Conservation (phyloP, 768 basidiomycete species). For the Lactarius hatsudake region DNA sequence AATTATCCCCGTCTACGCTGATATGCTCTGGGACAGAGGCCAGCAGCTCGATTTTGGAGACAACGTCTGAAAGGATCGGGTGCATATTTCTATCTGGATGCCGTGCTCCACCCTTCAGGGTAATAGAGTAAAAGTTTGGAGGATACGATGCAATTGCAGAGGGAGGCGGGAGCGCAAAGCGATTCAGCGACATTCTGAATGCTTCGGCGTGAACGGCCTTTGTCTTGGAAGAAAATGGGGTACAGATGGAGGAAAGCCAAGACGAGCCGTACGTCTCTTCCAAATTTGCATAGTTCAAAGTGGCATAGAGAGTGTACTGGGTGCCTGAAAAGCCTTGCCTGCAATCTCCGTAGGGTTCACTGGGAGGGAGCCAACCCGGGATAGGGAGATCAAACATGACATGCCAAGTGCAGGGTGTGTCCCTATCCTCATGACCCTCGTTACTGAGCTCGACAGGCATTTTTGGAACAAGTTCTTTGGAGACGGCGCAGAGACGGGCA, state of each 20-base stretch:
- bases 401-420: constrained; percentile 64
- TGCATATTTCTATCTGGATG: constrained; percentile 24
- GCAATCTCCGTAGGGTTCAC: constrained; percentile 43
- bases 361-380: constrained; percentile 88
- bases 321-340: constrained; percentile 48
- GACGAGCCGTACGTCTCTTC: constrained; percentile 41
- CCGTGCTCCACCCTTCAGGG: constrained; percentile 21
- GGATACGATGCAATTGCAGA: constrained; percentile 38
- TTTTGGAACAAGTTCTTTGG: constrained; percentile 57
- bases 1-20: constrained; percentile 42
- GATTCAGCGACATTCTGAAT: constrained; percentile 47
- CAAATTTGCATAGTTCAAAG: constrained; percentile 53
- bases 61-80: constrained; percentile 49
- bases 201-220: constrained; percentile 42
- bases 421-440: constrained; percentile 58
- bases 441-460: constrained; percentile 60
- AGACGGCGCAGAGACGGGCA: constrained; percentile 63
- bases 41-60: constrained; percentile 63
- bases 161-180: constrained; percentile 44
- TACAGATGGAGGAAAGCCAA: constrained; percentile 53
- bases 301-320: constrained; percentile 64
- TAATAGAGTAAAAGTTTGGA: constrained; percentile 37
- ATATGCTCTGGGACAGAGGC: constrained; percentile 58
- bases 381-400: constrained; percentile 76
- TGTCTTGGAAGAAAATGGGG: constrained; percentile 49